Evolutionary conservation across 345 rosid species (phyloP).

Genomic region (Bruguiera gymnorhiza): DNA sequence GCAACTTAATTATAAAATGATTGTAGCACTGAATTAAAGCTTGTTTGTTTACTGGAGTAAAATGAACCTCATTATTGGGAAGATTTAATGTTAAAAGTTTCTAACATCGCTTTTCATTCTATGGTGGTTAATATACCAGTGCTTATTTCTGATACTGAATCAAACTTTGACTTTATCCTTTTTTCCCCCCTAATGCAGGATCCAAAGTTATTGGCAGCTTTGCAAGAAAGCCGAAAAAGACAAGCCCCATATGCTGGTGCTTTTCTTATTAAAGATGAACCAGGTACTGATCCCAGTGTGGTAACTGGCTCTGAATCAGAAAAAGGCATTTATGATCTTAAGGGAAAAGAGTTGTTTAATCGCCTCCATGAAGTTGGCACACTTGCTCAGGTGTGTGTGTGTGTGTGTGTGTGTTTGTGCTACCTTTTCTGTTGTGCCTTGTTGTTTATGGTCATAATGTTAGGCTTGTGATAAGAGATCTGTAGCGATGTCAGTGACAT

Average conservation of each 20-base stretch:
- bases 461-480: neutral
- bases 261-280: conserved; percentile 89
- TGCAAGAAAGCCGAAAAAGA: conserved; percentile 84
- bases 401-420: neutral
- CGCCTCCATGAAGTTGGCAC: conserved; percentile 97
- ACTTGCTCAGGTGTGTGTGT: conserved; percentile 74
- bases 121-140: neutral
- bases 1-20: neutral
- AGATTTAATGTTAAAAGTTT: conserved; percentile 1
- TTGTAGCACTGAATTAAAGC: neutral
- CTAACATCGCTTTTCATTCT: neutral
- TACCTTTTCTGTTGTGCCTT: conserved; percentile 4
- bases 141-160: neutral
- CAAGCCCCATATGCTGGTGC: conserved; percentile 99
- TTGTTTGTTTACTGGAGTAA: neutral
- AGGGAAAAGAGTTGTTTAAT: conserved; percentile 73
- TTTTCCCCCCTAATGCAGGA: conserved; percentile 44
- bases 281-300: conserved; percentile 58
- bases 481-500: neutral
- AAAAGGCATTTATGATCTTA: conserved; percentile 59
- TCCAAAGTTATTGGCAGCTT: conserved; percentile 86
- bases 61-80: neutral
- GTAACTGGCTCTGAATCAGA: conserved; percentile 65
- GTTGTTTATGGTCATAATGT: neutral
- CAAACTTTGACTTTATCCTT: neutral